phyloP scores from a whole-genome alignment of 2,329 filamentous ascomycete species.

The Dryadomyces quercus-mongolicae region DNA sequence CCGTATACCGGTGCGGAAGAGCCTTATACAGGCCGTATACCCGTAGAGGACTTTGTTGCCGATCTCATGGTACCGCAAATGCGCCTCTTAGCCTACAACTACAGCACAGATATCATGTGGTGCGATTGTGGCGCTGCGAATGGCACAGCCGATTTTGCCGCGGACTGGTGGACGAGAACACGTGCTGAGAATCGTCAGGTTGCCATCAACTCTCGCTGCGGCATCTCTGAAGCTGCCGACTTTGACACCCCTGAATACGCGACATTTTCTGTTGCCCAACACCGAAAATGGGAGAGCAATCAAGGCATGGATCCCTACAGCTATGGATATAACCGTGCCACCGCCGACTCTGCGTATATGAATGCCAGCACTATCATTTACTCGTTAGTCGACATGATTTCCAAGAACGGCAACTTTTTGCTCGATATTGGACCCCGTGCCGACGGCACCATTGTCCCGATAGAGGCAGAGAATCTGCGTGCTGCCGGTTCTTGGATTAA shows the following conservation, averaged over 20 bases:
- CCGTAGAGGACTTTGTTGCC: constrained; percentile 26
- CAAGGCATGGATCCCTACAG: constrained; percentile 47
- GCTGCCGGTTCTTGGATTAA: constrained; percentile 43
- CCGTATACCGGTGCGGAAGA: constrained; percentile 28
- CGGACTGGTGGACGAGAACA: constrained; percentile 26
- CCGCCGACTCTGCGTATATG: constrained; percentile 35
- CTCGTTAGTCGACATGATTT: constrained; percentile 37
- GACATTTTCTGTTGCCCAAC: constrained; percentile 33
- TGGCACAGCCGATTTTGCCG: constrained; percentile 26
- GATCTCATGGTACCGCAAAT: constrained; percentile 35
- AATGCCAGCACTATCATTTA: constrained; percentile 34
- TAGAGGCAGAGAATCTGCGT: constrained; percentile 33
- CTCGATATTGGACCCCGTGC: constrained; percentile 44
- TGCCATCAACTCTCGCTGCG: constrained; percentile 44
- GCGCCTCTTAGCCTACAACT: constrained; percentile 26
- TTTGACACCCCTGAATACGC: constrained; percentile 51
- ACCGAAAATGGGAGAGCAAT: constrained; percentile 47
- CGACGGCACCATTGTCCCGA: constrained; percentile 38
- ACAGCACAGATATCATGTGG: constrained; percentile 36
- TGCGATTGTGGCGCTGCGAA: constrained; percentile 34
- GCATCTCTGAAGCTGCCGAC: constrained; percentile 30
- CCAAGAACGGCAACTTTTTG: constrained; percentile 44
- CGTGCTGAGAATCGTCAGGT: constrained; percentile 31
- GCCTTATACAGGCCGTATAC: constrained; percentile 29
- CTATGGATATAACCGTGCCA: constrained; percentile 48